Evolutionary conservation across 139 green algal genomes (phyloP).

Genomic region (Coccomyxa sp.): DNA sequence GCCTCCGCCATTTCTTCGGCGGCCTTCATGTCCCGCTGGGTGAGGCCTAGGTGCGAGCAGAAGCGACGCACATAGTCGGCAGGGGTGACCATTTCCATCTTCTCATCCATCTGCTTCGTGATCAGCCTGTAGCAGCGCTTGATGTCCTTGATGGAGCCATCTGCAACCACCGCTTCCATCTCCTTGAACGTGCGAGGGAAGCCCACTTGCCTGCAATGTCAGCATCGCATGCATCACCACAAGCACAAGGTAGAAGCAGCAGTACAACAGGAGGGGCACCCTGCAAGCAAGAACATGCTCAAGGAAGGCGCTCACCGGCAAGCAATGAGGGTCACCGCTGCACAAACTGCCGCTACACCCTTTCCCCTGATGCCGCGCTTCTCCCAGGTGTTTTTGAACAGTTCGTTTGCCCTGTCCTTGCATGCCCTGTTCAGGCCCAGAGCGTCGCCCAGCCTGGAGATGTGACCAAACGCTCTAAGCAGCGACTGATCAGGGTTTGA

Average conservation of each 20-base stretch:
- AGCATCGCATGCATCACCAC: background rate
- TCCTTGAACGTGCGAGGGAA: conserved; percentile 87
- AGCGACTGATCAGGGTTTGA: conserved; percentile 19
- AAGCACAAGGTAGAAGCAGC: background rate
- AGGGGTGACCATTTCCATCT: conserved; percentile 6
- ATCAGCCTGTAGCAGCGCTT: conserved; percentile 63
- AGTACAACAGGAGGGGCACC: background rate
- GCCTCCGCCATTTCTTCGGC: conserved; percentile 11
- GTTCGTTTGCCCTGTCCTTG: conserved; percentile 62
- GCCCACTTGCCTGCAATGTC: conserved; percentile 38
- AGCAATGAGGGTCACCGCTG: conserved; percentile 83
- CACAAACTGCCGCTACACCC: conserved; percentile 60
- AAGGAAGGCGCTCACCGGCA: conserved; percentile 37
- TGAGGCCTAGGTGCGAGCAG: conserved; percentile 40
- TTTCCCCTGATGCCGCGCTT: conserved; percentile 39
- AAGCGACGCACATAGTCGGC: conserved; percentile 48
- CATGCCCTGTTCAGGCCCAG: conserved; percentile 44
- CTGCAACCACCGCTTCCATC: conserved; percentile 58
- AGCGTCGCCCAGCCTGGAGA: conserved; percentile 47
- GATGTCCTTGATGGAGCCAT: conserved; percentile 74
- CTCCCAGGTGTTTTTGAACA: conserved; percentile 37
- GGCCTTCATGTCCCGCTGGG: conserved; percentile 20
- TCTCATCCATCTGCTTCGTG: conserved; percentile 19
- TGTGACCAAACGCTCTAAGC: conserved; percentile 39
- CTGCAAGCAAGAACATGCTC: background rate